Evolutionary conservation across 148 eudicot genomes (phyloP).

Genomic region (Camellia sinensis): DNA sequence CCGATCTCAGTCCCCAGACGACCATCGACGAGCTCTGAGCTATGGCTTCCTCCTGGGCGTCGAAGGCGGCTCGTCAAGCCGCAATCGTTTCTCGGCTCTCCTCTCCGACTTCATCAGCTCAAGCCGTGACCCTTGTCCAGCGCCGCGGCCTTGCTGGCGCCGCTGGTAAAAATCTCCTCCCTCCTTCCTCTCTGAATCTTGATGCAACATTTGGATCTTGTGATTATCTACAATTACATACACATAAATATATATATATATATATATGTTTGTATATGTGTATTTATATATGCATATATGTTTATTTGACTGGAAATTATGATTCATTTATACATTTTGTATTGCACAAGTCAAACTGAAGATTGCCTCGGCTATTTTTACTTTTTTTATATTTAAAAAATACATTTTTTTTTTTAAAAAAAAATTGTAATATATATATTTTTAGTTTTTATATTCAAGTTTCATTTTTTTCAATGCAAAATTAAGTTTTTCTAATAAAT

Average conservation of each 20-base stretch:
- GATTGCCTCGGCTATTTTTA: not conserved
- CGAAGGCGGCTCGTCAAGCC: slow-evolving; percentile 60
- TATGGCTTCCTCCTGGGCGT: slow-evolving; percentile 53
- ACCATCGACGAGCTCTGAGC: slow-evolving; percentile 1
- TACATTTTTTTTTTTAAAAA: too few species aligned
- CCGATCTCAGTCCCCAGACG: not conserved
- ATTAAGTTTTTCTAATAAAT: too few species aligned
- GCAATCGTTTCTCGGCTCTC: slow-evolving; percentile 44
- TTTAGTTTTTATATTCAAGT: too few species aligned
- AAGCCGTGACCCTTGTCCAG: slow-evolving; percentile 40
- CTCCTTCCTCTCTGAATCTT: not conserved
- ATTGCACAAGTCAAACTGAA: too few species aligned
- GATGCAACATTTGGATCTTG: not conserved
- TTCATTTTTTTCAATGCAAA: too few species aligned
- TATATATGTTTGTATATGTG: not conserved
- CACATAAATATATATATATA: not conserved
- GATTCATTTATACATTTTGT: not conserved
- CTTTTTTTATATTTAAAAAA: too few species aligned
- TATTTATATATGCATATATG: not conserved
- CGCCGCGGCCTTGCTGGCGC: slow-evolving; percentile 68
- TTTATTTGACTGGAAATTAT: not conserved
- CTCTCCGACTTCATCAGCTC: slow-evolving; percentile 22
- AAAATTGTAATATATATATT: too few species aligned
- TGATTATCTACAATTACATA: not conserved
- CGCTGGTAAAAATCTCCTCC: not conserved